A percentile compares a stretch with the other conserved stretches of the same genome.
These are phyloP conservation scores for Phytophthora vignae DNA, from an alignment of 352 stramenopile genomes.

Conservation along the genomic window DNA sequence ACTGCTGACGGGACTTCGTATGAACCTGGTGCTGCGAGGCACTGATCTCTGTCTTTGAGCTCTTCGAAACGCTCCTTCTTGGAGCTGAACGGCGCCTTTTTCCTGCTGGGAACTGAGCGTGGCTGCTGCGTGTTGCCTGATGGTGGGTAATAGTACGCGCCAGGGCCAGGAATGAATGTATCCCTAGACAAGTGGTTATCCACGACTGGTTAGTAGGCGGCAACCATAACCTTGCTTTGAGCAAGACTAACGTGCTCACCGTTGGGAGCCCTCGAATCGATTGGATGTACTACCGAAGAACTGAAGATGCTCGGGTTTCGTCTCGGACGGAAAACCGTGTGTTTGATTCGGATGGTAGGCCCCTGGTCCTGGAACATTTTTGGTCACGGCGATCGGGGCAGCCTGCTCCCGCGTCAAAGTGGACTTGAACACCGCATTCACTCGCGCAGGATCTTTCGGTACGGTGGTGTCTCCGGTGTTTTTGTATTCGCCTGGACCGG, in stretches of 20 bases:
- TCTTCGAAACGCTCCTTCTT: slow-evolving; percentile 79
- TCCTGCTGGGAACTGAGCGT: slow-evolving; percentile 35
- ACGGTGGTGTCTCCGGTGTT: slow-evolving; percentile 29
- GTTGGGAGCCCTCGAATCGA: slow-evolving; percentile 59
- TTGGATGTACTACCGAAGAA: slow-evolving; percentile 85
- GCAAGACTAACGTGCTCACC: slow-evolving; percentile 23
- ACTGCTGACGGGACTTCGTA: slow-evolving; percentile 73
- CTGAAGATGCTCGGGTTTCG: slow-evolving; percentile 78
- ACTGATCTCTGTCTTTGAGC: slow-evolving; percentile 51
- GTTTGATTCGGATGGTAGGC: slow-evolving; percentile 58
- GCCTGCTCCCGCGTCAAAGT: slow-evolving; percentile 62
- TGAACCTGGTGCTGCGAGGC: slow-evolving; percentile 63
- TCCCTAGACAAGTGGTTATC: slow-evolving; percentile 34
- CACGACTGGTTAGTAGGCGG: slow-evolving; percentile 2
- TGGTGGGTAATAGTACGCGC: slow-evolving; percentile 66
- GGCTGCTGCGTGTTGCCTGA: slow-evolving; percentile 40
- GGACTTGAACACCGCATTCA: slow-evolving; percentile 83
- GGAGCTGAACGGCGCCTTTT: slow-evolving; percentile 69
- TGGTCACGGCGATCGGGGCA: slow-evolving; percentile 32
- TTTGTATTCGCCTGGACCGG: slow-evolving; percentile 73
- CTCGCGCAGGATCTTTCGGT: slow-evolving; percentile 52
- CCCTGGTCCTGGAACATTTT: slow-evolving; percentile 68
- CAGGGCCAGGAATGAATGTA: slow-evolving; percentile 49
- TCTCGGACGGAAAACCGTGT: slow-evolving; percentile 48
- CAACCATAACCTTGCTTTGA: background rate